Evolutionary conservation across 495 filamentous ascomycete species (phyloP), one percentile per base, ranked within the genome.

Genomic region (Wilcoxina mikolae): DNA sequence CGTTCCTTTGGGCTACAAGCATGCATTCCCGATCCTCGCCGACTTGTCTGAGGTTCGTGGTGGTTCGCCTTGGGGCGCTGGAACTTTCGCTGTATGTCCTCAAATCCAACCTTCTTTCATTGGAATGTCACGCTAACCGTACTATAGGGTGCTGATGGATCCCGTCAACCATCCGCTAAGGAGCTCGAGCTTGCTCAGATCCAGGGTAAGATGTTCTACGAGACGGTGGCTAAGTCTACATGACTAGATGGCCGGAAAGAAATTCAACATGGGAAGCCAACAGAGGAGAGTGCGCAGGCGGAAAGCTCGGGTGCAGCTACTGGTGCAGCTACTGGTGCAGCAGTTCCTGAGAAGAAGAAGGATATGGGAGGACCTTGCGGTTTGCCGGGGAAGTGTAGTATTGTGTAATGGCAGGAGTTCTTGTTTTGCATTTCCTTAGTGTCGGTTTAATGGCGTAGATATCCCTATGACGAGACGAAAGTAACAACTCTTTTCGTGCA

Each of bases 1-100:
- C 67, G 87, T 95, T 24, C 91, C 91, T 38, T 75, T 98, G 58
- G 91, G 91, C 41, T 98, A 94, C 75, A 82, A 83, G 74, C 84
- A 80, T 61, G 71, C 80, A 54, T 94, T 94, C 68, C 69, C 60
- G 26, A 65, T 75, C 45, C 68, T 95, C 55, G 67, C 79, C 53
- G 78, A 90, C 68, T 64, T 91, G 23, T 57, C 66, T 15, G 85
- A 94, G 74, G 75, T 87, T 50, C 84, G 82, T 67, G 91, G 91
- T 62, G 93, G 91, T 29, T 77, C 74, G 56, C 74, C 91, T 18
- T 98, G 93, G 91, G 91, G 91, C 62, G 90, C 91, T 31, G 91
- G 91, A 67, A 95, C 91, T 47, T 89, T 95, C 62, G 74, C 90
- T 56, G 82, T 80, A 74, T 69, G 78, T 67, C 15, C 17, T 5